These are phyloP conservation scores for Schizopora paradoxa DNA, from an alignment of 1,284 basidiomycete species.

Conservation along the genomic window DNA sequence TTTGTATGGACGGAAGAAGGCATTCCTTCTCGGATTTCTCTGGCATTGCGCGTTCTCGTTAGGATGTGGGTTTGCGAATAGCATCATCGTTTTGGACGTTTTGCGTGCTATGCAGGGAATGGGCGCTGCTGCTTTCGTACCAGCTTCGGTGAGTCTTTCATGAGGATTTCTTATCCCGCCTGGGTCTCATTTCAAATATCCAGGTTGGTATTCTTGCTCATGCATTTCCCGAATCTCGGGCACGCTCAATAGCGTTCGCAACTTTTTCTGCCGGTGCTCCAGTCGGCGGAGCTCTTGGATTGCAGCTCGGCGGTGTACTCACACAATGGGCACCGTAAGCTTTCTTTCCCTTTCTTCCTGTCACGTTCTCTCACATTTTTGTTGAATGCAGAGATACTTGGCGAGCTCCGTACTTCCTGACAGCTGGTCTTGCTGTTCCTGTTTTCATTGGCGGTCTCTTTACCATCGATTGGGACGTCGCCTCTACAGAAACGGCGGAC, in stretches of 20 bases:
- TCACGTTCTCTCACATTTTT: slow-evolving; percentile 6
- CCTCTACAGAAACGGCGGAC: slow-evolving; percentile 29
- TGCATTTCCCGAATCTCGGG: slow-evolving; percentile 61
- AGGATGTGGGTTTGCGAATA: slow-evolving; percentile 45
- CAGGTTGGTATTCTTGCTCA: slow-evolving; percentile 76
- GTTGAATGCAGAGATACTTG: slow-evolving; percentile 40
- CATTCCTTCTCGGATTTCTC: slow-evolving; percentile 51
- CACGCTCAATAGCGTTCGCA: slow-evolving; percentile 70
- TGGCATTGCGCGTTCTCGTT: slow-evolving; percentile 45
- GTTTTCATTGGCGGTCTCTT: slow-evolving; percentile 46
- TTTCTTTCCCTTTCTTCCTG: slow-evolving; percentile 1
- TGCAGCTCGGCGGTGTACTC: slow-evolving; percentile 63
- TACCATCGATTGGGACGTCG: slow-evolving; percentile 46
- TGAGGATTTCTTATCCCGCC: too few species aligned
- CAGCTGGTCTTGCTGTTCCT: slow-evolving; percentile 46
- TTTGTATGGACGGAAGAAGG: slow-evolving; percentile 61
- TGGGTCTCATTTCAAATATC: not conserved
- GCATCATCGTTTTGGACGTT: slow-evolving; percentile 47
- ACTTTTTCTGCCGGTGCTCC: slow-evolving; percentile 79
- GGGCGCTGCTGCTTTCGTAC: slow-evolving; percentile 63
- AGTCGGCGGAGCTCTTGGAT: slow-evolving; percentile 67
- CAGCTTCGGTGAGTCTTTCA: slow-evolving; percentile 50
- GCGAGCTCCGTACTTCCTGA: slow-evolving; percentile 56
- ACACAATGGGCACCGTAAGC: slow-evolving; percentile 54
- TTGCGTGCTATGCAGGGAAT: slow-evolving; percentile 67